phyloP scores from a whole-genome alignment of 1,139 yeast species.

The Candida sp. region DNA sequence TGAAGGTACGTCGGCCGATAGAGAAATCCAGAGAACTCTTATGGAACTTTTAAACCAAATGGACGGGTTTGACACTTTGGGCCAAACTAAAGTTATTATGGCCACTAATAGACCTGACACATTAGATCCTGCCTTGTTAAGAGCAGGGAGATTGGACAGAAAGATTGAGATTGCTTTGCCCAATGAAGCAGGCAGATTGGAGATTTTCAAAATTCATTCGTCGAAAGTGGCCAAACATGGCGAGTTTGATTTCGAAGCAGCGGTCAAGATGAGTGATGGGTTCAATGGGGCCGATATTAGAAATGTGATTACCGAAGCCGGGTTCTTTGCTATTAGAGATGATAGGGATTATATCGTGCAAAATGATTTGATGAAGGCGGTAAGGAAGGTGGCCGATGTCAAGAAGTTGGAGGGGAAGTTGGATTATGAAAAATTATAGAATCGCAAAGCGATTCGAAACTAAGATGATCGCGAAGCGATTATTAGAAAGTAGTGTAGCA shows the following conservation, averaged over 20 bases:
- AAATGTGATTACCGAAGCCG: constrained; percentile 98
- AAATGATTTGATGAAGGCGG: constrained; percentile 96
- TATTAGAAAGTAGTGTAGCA: too few species aligned
- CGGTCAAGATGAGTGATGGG: constrained; percentile 98
- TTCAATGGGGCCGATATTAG: constrained; percentile 99
- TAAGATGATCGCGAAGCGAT: too few species aligned
- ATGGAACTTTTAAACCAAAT: constrained; percentile 98
- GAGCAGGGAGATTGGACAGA: constrained; percentile 98
- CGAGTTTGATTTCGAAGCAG: constrained; percentile 96
- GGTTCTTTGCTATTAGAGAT: constrained; percentile 96
- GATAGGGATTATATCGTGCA: constrained; percentile 94
- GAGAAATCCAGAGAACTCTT: constrained; percentile 97
- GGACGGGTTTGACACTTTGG: constrained; percentile 98
- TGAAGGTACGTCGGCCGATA: constrained; percentile 98
- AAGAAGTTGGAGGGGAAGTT: constrained; percentile 97
- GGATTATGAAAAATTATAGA: constrained; percentile 82
- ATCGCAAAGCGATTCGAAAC: too few species aligned
- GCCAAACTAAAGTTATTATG: constrained; percentile 98
- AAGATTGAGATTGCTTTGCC: constrained; percentile 97
- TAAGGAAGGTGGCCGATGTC: constrained; percentile 93
- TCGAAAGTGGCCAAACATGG: constrained; percentile 86
- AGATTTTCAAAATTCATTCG: constrained; percentile 93
- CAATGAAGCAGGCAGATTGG: constrained; percentile 94
- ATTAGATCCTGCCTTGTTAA: constrained; percentile 94
- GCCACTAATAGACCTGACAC: constrained; percentile 99